Conservation (phyloP, 495 filamentous ascomycete genomes). For the Wilcoxina mikolae region DNA sequence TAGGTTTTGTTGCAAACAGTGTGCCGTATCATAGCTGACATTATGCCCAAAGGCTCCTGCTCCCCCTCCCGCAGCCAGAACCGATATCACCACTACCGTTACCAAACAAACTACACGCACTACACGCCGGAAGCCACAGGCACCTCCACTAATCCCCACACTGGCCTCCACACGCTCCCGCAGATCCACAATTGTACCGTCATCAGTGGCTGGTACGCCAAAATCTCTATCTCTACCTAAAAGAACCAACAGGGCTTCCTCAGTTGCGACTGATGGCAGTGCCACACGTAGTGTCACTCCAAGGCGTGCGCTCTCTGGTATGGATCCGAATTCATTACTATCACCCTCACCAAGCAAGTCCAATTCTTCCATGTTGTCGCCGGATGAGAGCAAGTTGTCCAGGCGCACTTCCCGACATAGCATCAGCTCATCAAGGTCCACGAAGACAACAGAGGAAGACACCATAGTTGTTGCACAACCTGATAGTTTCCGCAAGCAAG, state of each 20-base stretch:
- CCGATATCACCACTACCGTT: background rate
- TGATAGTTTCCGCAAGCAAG: background rate
- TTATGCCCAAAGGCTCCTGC: background rate
- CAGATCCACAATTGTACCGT: background rate
- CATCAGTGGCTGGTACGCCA: background rate
- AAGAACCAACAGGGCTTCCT: background rate
- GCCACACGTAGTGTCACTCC: no score
- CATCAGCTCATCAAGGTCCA: background rate
- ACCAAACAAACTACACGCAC: background rate
- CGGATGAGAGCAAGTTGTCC: no score
- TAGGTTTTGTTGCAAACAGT: background rate
- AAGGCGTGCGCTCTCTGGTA: background rate
- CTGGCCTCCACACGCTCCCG: background rate
- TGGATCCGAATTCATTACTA: background rate
- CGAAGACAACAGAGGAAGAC: background rate
- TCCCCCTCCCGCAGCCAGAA: background rate
- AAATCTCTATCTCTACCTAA: background rate
- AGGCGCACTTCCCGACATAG: background rate
- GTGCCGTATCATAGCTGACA: background rate
- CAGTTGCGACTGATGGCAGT: background rate
- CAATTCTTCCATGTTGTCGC: background rate
- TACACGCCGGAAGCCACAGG: background rate
- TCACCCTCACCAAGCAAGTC: background rate
- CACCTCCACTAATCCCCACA: background rate
- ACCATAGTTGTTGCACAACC: background rate